Evolutionary conservation across 2,329 filamentous ascomycete species (phyloP), one percentile per base, ranked within the genome.

Genomic region (Cercospora beticola): DNA sequence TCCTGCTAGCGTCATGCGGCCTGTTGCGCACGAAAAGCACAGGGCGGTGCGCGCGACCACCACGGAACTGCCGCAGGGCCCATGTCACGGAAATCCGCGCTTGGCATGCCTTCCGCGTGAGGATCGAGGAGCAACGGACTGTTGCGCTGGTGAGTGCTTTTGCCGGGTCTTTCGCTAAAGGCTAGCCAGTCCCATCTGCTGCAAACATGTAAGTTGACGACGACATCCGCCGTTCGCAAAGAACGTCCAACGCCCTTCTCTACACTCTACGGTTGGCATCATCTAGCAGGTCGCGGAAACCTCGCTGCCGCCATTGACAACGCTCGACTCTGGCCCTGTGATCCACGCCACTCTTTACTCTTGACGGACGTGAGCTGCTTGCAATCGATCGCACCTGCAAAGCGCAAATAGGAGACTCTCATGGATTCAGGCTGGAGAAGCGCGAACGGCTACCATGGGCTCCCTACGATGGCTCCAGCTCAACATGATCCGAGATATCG

Each of bases 101-200:
- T 57, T 33, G 49, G 61, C 43, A 26, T 54, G 26, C 26, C 9
- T 52, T 28, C 60, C 60, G 60, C 46, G 43, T 56, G 61, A 56
- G 61, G 30, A 36, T 23, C 23, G 30, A 54, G 28, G 18, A 36
- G 46, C 28, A 18, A 21, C 52, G 26, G 43, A 64, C 62, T 49
- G 46, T 64, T 57, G 49, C 23, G 18, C 49, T 40, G 49, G 36
- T 56, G 31, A 57, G 23, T 64, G 62, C 62, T 64, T 64, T 64
- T 64, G 62, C 62, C 62, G 62, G 31, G 62, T 64, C 62, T 26
- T 54, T 40, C 33, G 33, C 43, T 33, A 52, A 63, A 30, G 23
- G 43, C 16, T 23, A 63, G 61, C 61, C 61, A 63, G 61, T 33
- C 43, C 40, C 33, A 63, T 63, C 26, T 63, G 21, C 21, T 49